Percentiles rank a stretch among this genome's conserved stretches.
These are phyloP conservation scores for Colletotrichum kahawae DNA, from an alignment of 2,329 filamentous ascomycete species.

Conservation along the genomic window DNA sequence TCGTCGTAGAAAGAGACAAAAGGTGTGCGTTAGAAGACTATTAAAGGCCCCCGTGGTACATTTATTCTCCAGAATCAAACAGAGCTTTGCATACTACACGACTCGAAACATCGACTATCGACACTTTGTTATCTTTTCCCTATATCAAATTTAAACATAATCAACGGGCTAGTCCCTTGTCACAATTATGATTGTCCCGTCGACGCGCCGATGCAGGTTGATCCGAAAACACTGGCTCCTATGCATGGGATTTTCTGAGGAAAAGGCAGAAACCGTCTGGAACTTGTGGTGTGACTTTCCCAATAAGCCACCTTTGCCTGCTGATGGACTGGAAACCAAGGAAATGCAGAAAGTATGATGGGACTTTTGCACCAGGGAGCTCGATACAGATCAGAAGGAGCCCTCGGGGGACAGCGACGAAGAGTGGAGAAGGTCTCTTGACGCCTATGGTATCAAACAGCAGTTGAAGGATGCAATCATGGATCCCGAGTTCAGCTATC, in stretches of 20 bases:
- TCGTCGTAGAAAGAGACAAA: neutral
- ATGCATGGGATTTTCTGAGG: neutral
- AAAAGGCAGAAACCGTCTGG: neutral
- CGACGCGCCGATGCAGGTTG: neutral
- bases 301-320: neutral
- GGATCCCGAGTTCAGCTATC: neutral
- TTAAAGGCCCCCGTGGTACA: neutral
- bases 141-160: neutral
- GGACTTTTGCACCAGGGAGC: neutral
- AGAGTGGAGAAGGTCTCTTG: neutral
- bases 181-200: neutral
- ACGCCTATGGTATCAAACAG: neutral
- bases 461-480: neutral
- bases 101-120: neutral
- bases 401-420: neutral
- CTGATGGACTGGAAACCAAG: neutral
- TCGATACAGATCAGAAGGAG: neutral
- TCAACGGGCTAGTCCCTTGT: neutral
- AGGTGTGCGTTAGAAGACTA: neutral
- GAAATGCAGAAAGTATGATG: neutral
- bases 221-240: neutral
- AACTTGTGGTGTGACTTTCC: neutral
- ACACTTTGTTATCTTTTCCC: neutral
- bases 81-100: neutral
- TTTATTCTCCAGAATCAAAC: accelerated